Conservation (phyloP, 345 rosid species). For the Jatropha curcas region DNA sequence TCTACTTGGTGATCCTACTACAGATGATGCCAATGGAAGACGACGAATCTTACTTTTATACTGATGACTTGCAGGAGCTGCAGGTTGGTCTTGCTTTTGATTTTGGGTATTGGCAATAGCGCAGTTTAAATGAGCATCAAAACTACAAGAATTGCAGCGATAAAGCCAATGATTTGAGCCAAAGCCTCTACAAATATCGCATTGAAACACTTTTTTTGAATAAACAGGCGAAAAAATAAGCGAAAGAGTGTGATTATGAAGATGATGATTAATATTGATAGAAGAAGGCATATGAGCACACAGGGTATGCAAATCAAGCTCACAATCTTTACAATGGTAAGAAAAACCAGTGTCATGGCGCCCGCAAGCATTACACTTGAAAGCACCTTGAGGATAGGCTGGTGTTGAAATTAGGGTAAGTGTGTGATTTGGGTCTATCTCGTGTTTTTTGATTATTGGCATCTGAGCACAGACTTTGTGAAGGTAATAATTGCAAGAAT, state of each 20-base stretch:
- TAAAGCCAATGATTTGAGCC: neutral
- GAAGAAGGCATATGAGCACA: neutral
- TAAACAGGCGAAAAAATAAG: neutral
- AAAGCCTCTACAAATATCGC: neutral
- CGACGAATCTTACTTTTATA: too few relatives aligned
- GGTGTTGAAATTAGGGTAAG: neutral
- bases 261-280: neutral
- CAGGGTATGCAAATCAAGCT: neutral
- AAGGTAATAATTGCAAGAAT: constrained; percentile 14
- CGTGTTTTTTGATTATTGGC: constrained; percentile 2
- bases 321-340: neutral
- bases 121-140: neutral
- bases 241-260: neutral
- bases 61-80: neutral
- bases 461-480: constrained; percentile 6
- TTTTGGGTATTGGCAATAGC: neutral
- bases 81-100: neutral
- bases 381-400: constrained; percentile 2
- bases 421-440: neutral
- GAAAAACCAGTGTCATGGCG: neutral
- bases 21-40: neutral
- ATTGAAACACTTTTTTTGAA: neutral
- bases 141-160: neutral
- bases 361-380: constrained; percentile 6
- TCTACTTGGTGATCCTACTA: too few relatives aligned